Conservation (phyloP, 2,329 filamentous ascomycete species). For the Periconia sp. region DNA sequence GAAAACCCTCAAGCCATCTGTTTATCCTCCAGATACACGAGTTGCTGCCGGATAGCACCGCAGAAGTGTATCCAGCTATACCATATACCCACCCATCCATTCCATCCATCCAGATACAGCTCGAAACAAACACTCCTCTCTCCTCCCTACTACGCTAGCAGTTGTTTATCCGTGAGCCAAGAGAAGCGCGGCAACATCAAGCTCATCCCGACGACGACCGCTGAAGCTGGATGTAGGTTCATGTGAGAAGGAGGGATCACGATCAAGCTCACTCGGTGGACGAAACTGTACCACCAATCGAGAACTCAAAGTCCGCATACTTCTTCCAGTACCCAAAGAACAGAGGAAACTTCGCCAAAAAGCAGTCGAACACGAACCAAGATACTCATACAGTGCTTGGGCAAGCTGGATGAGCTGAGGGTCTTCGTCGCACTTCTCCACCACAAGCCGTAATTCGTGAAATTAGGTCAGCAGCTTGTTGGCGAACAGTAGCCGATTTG, state of each 20-base stretch:
- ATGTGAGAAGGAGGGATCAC: conserved; percentile 1
- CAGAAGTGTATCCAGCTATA: too few species aligned
- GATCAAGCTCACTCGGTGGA: conserved; percentile 6
- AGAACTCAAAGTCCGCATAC: conserved; percentile 96
- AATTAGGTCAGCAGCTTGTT: conserved; percentile 95
- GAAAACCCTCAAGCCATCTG: too few species aligned
- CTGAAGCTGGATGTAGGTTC: background rate
- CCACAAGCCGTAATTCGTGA: conserved; percentile 96
- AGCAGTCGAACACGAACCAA: conserved; percentile 89
- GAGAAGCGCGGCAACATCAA: background rate
- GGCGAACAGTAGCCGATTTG: conserved; percentile 93
- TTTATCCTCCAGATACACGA: too few species aligned
- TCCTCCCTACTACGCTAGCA: too few species aligned
- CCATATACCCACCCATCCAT: too few species aligned
- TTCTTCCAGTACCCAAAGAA: conserved; percentile 99
- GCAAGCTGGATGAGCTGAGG: conserved; percentile 93
- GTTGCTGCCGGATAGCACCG: too few species aligned
- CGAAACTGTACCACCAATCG: conserved; percentile 81
- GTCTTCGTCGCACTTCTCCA: conserved; percentile 98
- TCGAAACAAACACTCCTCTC: too few species aligned
- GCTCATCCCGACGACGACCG: too few species aligned
- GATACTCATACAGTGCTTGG: conserved; percentile 93
- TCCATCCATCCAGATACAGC: too few species aligned
- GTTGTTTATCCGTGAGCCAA: too few species aligned
- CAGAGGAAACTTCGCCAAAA: conserved; percentile 91